Base-by-base conservation (phyloP, 371 early-diverging fungal species). In the Rhizopus sp. region DNA sequence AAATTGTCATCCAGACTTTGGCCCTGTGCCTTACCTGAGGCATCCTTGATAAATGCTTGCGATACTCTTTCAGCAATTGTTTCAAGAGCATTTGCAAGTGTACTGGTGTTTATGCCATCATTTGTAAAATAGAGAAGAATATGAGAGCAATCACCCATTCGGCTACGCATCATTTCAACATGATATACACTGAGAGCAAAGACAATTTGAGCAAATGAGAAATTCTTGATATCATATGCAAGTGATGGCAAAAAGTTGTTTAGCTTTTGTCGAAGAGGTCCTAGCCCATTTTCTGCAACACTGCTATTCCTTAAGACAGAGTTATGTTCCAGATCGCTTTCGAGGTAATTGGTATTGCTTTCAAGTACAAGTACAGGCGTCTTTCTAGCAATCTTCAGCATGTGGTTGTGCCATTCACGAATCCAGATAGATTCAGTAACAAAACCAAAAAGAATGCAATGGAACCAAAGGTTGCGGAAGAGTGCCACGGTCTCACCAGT, bases 391-490 rank as follows among this genome's bases (percentile, higher is more conserved):
- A 97, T 86, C 1, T 78, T 56, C 0, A 81, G 58, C 71, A 94
- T 78, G 0, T 84, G 70, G 1, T 73, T 69, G 53, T 83, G 74
- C 89, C 94, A 94, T 62, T 83, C 88, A 8, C 81, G 81, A 32
- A 88, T 82, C 88, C 93, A 94, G 7, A 81, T 73, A 2, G 89
- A 82, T 40, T 92, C 89, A 5, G 87, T 81, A n/a, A 89, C 78
- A 57, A 91, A 88, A 1, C 93, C 89, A 69, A 85, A 88, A 5
- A 92, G 64, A 5, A 94, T 88, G 56, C 92, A 83, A 54, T 92
- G 89, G 63, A 96, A 88, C 98, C 98, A 97, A 12, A 89, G 75
- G 63, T 93, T 93, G 35, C 96, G 84, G 78, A 93, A 93, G 13
- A 89, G 72, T 35, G 83, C 70, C 0, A 85, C 81, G 5, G 85